Percentiles rank a stretch among this genome's conserved stretches.
Conservation (phyloP, 768 basidiomycete species). For the Suillus placidus region DNA sequence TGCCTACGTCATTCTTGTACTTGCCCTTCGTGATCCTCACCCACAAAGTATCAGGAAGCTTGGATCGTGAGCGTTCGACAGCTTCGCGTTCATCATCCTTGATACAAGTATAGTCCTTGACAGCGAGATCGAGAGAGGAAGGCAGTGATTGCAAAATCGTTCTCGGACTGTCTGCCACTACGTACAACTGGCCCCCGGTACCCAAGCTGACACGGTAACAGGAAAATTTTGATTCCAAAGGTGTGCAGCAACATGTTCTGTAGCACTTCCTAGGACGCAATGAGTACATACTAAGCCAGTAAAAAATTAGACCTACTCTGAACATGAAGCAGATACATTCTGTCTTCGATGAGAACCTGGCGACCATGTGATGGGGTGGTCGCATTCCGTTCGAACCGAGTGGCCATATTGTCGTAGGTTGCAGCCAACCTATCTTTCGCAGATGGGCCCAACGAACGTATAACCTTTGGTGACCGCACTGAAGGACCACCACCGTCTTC, state of each 20-base stretch:
- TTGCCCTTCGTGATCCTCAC: background rate
- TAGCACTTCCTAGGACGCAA: conserved; percentile 4
- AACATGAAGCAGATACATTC: too few species aligned
- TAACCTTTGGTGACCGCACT: too few species aligned
- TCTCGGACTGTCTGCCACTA: background rate
- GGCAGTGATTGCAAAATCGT: background rate
- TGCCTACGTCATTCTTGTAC: background rate
- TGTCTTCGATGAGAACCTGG: too few species aligned
- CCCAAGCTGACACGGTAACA: background rate
- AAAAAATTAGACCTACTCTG: too few species aligned
- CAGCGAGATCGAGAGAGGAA: background rate
- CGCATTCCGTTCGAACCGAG: too few species aligned
- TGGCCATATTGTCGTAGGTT: too few species aligned
- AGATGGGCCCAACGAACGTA: too few species aligned
- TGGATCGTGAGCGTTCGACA: background rate
- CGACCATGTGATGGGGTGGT: too few species aligned
- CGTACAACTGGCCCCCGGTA: background rate
- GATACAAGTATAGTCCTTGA: background rate
- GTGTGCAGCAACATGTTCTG: background rate
- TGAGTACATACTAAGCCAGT: too few species aligned
- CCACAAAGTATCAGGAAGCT: fast-evolving
- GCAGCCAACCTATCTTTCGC: too few species aligned
- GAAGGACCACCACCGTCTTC: too few species aligned
- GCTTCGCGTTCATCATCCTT: background rate
- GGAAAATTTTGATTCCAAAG: background rate